Percentiles rank a stretch among this genome's conserved stretches.
phyloP scores from a whole-genome alignment of 352 stramenopile genomes.

The Globisporangium solare region DNA sequence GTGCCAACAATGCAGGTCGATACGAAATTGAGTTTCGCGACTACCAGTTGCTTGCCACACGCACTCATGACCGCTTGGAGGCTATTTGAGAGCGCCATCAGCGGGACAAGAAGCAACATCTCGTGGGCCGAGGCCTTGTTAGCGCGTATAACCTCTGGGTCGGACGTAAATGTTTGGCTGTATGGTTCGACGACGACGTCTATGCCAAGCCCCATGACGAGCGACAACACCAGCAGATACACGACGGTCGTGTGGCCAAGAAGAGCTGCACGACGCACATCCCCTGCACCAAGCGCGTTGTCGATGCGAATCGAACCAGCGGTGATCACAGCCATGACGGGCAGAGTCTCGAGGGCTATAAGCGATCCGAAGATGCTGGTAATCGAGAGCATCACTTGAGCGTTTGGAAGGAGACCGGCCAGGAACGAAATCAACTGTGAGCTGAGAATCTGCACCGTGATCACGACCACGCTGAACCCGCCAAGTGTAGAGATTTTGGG shows the following conservation, averaged over 20 bases:
- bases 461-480: constrained; percentile 13
- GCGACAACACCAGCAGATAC: not conserved
- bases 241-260: constrained; percentile 2
- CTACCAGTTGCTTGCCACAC: constrained; percentile 11
- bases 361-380: constrained; percentile 22
- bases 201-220: not conserved
- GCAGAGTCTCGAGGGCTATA: constrained; percentile 16
- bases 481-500: constrained; percentile 11
- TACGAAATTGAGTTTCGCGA: constrained; percentile 12
- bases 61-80: constrained; percentile 11
- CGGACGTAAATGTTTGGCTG: constrained; percentile 10
- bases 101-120: constrained; percentile 3
- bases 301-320: constrained; percentile 21
- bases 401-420: constrained; percentile 18
- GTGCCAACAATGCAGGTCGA: constrained; percentile 12
- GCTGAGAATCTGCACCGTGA: constrained; percentile 12
- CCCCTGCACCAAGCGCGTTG: constrained; percentile 18
- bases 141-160: not conserved
- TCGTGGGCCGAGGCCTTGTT: not conserved
- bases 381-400: constrained; percentile 14
- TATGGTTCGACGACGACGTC: constrained; percentile 4
- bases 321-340: constrained; percentile 13
- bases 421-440: constrained; percentile 14
- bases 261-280: constrained; percentile 12
- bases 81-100: constrained; percentile 7